A percentile compares a stretch with the other conserved stretches of the same genome.
Conservation (phyloP, 2,329 filamentous ascomycete species). For the Byssoonygena ceratinophila region DNA sequence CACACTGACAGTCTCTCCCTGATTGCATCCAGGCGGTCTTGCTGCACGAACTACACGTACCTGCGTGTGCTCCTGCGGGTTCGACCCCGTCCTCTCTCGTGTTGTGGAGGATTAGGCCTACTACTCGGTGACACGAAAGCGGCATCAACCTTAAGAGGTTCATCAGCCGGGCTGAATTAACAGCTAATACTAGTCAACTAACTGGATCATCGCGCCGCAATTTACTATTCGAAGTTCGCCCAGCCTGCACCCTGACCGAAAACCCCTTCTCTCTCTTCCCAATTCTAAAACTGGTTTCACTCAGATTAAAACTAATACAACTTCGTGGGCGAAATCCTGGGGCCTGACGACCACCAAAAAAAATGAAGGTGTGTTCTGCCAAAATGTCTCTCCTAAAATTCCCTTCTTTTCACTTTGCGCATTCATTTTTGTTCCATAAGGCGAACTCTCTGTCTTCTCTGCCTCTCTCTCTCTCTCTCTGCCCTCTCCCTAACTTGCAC, state of each 20-base stretch:
- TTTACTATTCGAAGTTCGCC: neutral
- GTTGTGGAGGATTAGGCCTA: neutral
- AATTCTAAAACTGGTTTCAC: conserved; percentile 1
- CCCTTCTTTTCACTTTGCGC: neutral
- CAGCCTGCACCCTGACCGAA: neutral
- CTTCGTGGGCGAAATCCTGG: neutral
- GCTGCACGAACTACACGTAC: neutral
- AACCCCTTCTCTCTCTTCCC: neutral
- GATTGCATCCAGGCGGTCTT: neutral
- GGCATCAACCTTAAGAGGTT: neutral
- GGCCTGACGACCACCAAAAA: neutral
- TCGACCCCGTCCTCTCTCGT: neutral
- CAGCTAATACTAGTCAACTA: neutral
- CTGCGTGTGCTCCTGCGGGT: conserved; percentile 3
- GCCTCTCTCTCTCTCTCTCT: neutral
- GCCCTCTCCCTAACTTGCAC: neutral
- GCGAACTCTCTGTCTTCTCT: neutral
- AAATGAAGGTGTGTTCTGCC: conserved; percentile 5
- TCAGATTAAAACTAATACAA: neutral
- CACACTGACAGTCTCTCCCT: neutral
- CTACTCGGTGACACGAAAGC: neutral
- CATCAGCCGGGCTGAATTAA: no score
- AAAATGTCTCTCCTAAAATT: neutral
- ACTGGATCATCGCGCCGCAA: neutral
- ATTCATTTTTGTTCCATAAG: neutral